Conservation (phyloP, 306 rosid genomes). For the Fragaria vesca region DNA sequence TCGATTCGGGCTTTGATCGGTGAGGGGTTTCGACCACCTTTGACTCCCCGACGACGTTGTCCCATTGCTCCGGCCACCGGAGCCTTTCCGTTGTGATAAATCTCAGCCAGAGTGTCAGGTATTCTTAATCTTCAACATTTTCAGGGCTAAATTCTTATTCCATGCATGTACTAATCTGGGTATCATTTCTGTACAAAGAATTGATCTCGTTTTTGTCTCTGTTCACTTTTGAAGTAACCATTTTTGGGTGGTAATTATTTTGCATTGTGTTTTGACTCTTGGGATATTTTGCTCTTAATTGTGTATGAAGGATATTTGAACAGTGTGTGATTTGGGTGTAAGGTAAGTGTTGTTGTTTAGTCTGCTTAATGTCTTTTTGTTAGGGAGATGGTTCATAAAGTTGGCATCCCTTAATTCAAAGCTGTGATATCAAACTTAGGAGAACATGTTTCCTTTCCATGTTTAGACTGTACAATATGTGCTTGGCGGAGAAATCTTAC, state of each 20-base stretch:
- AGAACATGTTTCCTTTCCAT: not conserved
- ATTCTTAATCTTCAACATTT: not conserved
- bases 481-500: not conserved
- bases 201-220: not conserved
- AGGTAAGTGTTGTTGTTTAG: not conserved
- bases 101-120: slow-evolving; percentile 7
- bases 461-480: not conserved
- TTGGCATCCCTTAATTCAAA: not conserved
- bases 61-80: not conserved
- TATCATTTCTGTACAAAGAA: not conserved
- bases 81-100: not conserved
- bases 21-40: not conserved
- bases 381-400: no score
- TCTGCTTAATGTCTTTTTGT: not conserved
- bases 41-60: not conserved
- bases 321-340: not conserved
- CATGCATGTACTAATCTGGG: not conserved
- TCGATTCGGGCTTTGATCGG: not conserved
- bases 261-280: not conserved
- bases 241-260: no score
- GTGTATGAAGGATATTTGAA: not conserved
- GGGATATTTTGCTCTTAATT: not conserved
- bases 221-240: not conserved
- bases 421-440: not conserved
- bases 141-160: not conserved